A percentile compares a stretch with the other conserved stretches of the same genome.
These are phyloP conservation scores for Persicaria tinctoria DNA, from an alignment of 148 eudicot species.

Conservation along the genomic window DNA sequence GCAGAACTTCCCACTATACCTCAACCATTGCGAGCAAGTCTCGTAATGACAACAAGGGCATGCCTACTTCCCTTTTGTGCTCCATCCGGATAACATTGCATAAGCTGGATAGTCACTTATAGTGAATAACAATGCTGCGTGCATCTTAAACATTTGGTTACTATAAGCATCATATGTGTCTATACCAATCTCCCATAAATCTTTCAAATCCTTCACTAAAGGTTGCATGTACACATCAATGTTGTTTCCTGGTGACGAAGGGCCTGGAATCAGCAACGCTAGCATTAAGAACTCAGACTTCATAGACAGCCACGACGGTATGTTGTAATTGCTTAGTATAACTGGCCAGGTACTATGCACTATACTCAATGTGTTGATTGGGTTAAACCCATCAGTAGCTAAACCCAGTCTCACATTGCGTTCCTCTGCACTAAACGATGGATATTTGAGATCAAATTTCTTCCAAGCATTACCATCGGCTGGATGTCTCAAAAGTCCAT, in stretches of 20 bases:
- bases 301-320: conserved; percentile 14
- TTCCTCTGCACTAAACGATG: background rate
- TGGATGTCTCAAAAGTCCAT: conserved; percentile 14
- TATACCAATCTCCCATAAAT: background rate
- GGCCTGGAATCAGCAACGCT: conserved; percentile 19
- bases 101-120: background rate
- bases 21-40: background rate
- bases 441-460: background rate
- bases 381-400: conserved; percentile 23
- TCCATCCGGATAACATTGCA: background rate
- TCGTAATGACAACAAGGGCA: background rate
- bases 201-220: background rate
- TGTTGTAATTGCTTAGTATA: conserved; percentile 15
- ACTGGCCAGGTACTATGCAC: conserved; percentile 25
- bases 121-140: background rate
- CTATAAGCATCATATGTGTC: background rate
- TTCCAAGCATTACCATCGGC: conserved; percentile 20
- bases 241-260: conserved; percentile 15
- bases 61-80: background rate
- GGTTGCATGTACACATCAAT: conserved; percentile 10
- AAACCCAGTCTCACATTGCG: conserved; percentile 20
- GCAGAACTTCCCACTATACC: too few relatives aligned
- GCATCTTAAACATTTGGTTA: background rate
- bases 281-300: conserved; percentile 18
- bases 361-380: conserved; percentile 8